phyloP scores from a whole-genome alignment of 768 basidiomycete species.

The Lentinula lateritia region DNA sequence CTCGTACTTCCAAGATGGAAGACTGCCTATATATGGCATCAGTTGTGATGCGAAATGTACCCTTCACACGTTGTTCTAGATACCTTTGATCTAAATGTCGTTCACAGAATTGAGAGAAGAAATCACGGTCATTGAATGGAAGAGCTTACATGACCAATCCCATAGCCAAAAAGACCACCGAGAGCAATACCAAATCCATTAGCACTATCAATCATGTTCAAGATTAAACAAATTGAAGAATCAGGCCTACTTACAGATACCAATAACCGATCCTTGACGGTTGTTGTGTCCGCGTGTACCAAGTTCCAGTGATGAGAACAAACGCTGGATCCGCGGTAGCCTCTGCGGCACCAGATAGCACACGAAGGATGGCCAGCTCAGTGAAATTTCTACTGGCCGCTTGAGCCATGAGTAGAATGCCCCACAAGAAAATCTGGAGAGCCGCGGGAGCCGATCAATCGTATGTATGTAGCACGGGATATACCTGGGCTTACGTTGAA shows the following conservation, averaged over 20 bases:
- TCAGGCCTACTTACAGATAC: constrained; percentile 20
- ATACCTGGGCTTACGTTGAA: constrained; percentile 24
- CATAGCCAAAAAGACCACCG: constrained; percentile 31
- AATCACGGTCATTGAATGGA: background rate
- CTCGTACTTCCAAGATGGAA: constrained; percentile 10
- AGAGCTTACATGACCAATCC: constrained; percentile 13
- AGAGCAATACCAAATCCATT: constrained; percentile 35
- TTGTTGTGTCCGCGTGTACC: constrained; percentile 34
- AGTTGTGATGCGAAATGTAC: background rate
- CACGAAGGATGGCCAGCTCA: constrained; percentile 28
- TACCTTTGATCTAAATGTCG: constrained; percentile 5
- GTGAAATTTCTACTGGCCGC: constrained; percentile 31
- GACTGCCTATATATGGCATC: background rate
- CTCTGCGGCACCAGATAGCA: constrained; percentile 31
- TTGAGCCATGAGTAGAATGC: constrained; percentile 33
- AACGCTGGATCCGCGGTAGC: constrained; percentile 20
- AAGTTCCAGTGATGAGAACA: constrained; percentile 28
- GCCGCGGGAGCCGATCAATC: too few species aligned
- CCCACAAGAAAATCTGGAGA: constrained; percentile 19
- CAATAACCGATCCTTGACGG: constrained; percentile 29
- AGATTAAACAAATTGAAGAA: background rate
- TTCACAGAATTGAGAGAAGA: background rate
- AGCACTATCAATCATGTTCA: constrained; percentile 11
- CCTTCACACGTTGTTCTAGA: background rate
- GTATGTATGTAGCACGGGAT: background rate